A percentile compares a stretch with the other conserved stretches of the same genome.
Conservation (phyloP, 2,329 filamentous ascomycete species). For the Reticulascus tulasneorum region DNA sequence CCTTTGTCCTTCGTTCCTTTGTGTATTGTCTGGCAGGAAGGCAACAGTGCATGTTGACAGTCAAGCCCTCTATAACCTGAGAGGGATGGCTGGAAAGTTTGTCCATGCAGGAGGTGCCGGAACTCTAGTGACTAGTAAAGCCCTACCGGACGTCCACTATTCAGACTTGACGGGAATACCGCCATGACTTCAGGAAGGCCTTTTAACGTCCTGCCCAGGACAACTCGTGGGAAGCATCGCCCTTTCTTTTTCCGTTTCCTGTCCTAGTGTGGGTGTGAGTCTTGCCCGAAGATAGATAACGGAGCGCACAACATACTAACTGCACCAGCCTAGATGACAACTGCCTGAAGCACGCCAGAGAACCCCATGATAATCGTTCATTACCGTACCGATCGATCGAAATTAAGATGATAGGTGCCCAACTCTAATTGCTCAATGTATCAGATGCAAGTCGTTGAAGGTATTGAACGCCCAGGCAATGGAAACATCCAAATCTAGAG, state of each 20-base stretch:
- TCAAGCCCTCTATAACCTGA: too few relatives aligned
- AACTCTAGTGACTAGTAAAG: too few relatives aligned
- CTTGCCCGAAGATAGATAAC: too few relatives aligned
- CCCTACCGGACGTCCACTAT: too few relatives aligned
- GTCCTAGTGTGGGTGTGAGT: too few relatives aligned
- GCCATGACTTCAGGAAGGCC: too few relatives aligned
- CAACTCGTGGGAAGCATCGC: conserved; percentile 8
- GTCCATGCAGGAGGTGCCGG: too few relatives aligned
- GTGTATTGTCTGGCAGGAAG: too few relatives aligned
- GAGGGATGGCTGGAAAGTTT: too few relatives aligned
- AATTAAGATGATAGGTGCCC: background rate
- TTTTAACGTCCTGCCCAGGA: conserved; percentile 34
- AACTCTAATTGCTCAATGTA: conserved; percentile 3
- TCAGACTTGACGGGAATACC: too few relatives aligned
- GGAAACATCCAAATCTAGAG: conserved; percentile 5
- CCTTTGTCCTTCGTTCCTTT: too few relatives aligned
- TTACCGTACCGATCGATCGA: conserved; percentile 4
- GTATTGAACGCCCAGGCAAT: conserved; percentile 4
- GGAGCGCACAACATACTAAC: background rate
- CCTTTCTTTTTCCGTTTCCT: background rate
- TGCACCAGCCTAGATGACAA: background rate
- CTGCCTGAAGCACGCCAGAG: conserved; percentile 1
- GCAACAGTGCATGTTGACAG: too few relatives aligned
- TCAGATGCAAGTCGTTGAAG: conserved; percentile 2
- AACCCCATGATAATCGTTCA: background rate